These are phyloP conservation scores for Carallia pectinifolia DNA, from an alignment of 345 rosid genomes.

Conservation along the genomic window DNA sequence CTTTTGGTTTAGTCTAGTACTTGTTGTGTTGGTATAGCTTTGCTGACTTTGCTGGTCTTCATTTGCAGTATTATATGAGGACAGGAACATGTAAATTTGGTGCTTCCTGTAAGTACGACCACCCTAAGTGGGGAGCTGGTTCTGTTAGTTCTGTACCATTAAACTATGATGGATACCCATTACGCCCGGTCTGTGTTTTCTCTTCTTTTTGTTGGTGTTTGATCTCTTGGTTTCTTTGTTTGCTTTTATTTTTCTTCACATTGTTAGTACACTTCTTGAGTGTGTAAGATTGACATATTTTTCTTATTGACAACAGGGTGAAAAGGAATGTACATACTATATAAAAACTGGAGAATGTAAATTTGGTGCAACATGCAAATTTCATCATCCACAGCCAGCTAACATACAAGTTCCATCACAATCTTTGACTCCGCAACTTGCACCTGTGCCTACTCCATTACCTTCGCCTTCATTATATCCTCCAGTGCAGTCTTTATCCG, in stretches of 20 bases:
- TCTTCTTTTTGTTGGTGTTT: background rate
- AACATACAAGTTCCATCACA: conserved; percentile 47
- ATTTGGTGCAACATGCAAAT: conserved; percentile 80
- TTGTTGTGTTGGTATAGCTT: background rate
- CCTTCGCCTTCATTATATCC: conserved; percentile 63
- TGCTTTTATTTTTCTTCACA: background rate
- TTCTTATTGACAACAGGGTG: conserved; percentile 57
- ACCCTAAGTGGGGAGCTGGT: conserved; percentile 74
- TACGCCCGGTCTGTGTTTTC: conserved; percentile 72
- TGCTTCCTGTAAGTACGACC: conserved; percentile 89
- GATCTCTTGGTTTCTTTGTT: background rate
- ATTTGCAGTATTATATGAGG: conserved; percentile 73
- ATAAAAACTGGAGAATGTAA: conserved; percentile 89
- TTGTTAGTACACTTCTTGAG: background rate
- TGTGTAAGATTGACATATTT: conserved; percentile 7
- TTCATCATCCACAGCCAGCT: conserved; percentile 76
- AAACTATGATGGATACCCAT: conserved; percentile 73
- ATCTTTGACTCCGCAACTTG: conserved; percentile 47
- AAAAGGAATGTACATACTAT: conserved; percentile 83
- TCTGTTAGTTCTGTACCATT: conserved; percentile 49
- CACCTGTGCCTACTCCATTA: conserved; percentile 41
- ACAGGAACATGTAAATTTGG: conserved; percentile 93
- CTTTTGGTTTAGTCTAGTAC: conserved; percentile 2
- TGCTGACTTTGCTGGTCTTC: conserved; percentile 14
- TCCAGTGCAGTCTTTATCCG: conserved; percentile 52